Percentiles rank a stretch among this genome's conserved stretches.
Conservation (phyloP, 768 basidiomycete species). For the Bullera alba region DNA sequence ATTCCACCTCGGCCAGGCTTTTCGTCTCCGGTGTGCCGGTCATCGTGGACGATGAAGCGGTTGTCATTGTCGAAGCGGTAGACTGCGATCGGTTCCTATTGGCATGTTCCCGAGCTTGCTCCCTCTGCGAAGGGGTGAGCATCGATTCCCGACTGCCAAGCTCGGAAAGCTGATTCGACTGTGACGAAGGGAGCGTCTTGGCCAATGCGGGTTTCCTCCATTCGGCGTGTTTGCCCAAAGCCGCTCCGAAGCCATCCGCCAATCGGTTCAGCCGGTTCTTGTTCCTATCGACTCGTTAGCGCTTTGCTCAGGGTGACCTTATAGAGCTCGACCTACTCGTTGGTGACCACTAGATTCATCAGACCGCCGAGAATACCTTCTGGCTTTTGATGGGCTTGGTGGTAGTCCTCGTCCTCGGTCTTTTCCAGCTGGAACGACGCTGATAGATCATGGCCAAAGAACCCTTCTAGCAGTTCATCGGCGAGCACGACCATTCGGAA, state of each 20-base stretch:
- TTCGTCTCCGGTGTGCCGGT: constrained; percentile 50
- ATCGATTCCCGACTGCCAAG: constrained; percentile 82
- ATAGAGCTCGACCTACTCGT: constrained; percentile 50
- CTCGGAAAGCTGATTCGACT: constrained; percentile 59
- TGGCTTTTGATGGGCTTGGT: constrained; percentile 46
- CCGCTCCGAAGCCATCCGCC: constrained; percentile 88
- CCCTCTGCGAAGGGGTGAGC: constrained; percentile 54
- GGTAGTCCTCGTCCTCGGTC: constrained; percentile 50
- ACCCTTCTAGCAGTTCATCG: constrained; percentile 90
- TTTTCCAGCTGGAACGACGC: constrained; percentile 75
- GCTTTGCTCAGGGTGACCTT: background rate
- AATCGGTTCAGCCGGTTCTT: constrained; percentile 88
- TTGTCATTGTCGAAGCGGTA: constrained; percentile 45
- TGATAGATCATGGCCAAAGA: constrained; percentile 88
- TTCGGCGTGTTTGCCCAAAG: constrained; percentile 77
- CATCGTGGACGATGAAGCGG: constrained; percentile 19
- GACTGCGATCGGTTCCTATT: constrained; percentile 24
- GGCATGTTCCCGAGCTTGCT: constrained; percentile 15
- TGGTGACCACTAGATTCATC: constrained; percentile 81
- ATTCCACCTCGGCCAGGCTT: constrained; percentile 43
- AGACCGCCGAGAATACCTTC: constrained; percentile 58
- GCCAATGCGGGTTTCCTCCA: constrained; percentile 67
- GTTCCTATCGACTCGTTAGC: constrained; percentile 51
- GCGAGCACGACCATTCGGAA: constrained; percentile 99
- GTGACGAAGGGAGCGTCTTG: constrained; percentile 59